A percentile compares a stretch with the other conserved stretches of the same genome.
These are phyloP conservation scores for Barnettozyma sucrosica DNA, from an alignment of 805 yeast species.

Conservation along the genomic window DNA sequence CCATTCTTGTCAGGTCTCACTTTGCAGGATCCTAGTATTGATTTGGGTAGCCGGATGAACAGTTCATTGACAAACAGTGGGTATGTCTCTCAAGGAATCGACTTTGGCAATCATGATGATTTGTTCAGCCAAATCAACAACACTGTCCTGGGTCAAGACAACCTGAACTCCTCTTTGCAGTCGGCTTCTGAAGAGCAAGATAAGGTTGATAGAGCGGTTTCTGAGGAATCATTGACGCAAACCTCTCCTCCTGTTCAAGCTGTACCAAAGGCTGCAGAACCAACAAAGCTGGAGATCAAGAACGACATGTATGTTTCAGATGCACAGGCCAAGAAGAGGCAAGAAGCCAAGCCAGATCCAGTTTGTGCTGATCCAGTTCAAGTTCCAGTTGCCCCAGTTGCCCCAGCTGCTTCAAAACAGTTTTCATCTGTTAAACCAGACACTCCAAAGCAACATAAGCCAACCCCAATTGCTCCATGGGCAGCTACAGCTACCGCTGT, in stretches of 20 bases:
- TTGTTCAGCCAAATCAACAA: slow-evolving; percentile 35
- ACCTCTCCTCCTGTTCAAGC: not conserved
- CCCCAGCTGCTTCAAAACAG: not conserved
- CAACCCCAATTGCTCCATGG: slow-evolving; percentile 44
- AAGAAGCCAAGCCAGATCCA: not conserved
- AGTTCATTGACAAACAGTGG: slow-evolving; percentile 9
- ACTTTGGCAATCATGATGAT: slow-evolving; percentile 17
- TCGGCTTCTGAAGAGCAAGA: not conserved
- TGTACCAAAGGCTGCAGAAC: not conserved
- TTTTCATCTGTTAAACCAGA: not conserved
- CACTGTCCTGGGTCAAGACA: slow-evolving; percentile 30
- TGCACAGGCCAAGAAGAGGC: slow-evolving; percentile 24
- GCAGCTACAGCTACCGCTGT: slow-evolving; percentile 22
- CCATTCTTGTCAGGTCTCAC: slow-evolving; percentile 7
- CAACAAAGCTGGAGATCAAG: not conserved
- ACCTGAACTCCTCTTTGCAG: not conserved
- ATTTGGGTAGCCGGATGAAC: slow-evolving; percentile 20
- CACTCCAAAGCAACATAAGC: not conserved
- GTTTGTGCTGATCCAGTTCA: not conserved
- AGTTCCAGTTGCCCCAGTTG: not conserved
- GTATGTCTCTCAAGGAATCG: not conserved
- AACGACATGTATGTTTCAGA: not conserved
- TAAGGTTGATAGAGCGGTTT: not conserved
- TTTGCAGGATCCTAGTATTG: slow-evolving; percentile 1
- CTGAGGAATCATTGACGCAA: not conserved